phyloP scores from a whole-genome alignment of 352 stramenopile genomes.

The Globisporangium acanthophoron region DNA sequence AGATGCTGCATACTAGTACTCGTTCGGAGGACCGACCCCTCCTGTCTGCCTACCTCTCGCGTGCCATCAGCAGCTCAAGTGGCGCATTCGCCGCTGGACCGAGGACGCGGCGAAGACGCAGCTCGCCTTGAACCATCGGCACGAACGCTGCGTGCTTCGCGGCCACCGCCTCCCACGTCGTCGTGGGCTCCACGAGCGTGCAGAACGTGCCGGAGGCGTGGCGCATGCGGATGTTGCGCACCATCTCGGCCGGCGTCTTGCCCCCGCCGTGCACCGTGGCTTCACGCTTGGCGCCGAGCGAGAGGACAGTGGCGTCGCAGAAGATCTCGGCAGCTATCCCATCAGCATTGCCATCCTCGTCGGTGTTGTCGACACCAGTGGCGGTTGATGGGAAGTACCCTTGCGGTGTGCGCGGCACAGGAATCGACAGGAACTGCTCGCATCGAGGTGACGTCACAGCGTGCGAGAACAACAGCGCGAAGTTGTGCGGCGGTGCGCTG shows the following conservation, averaged over 20 bases:
- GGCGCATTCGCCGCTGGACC: conserved; percentile 34
- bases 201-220: conserved; percentile 76
- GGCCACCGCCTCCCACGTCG: conserved; percentile 38
- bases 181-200: conserved; percentile 52
- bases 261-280: conserved; percentile 54
- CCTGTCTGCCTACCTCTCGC: background rate
- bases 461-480: conserved; percentile 59
- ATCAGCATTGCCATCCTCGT: conserved; percentile 1
- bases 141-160: conserved; percentile 32
- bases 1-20: background rate
- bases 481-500: conserved; percentile 22
- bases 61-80: conserved; percentile 37
- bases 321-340: conserved; percentile 28
- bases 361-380: background rate
- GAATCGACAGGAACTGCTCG: conserved; percentile 45
- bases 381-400: conserved; percentile 3
- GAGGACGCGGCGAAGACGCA: conserved; percentile 56
- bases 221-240: conserved; percentile 86
- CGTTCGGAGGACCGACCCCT: too few relatives aligned
- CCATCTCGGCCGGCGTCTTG: conserved; percentile 74
- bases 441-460: conserved; percentile 3
- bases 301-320: conserved; percentile 59
- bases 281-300: conserved; percentile 53
- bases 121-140: conserved; percentile 38
- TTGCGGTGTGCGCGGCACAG: conserved; percentile 31